phyloP scores from a whole-genome alignment of 257 asterid species.

The Galeopsis tetrahit region DNA sequence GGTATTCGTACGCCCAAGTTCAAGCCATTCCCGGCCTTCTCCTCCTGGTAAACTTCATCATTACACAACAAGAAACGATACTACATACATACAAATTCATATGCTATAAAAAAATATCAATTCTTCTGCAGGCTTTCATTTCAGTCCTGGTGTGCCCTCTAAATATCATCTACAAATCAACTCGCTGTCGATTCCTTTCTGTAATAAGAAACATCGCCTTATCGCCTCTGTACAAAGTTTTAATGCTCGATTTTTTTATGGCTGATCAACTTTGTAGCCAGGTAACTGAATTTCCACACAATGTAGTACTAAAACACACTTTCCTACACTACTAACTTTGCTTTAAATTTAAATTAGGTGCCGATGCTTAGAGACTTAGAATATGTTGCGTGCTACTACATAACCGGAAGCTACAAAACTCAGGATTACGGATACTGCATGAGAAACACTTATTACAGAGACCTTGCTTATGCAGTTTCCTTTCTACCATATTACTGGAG shows the following conservation, averaged over 20 bases:
- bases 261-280: constrained; percentile 99
- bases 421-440: constrained; percentile 79
- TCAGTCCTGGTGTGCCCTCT: constrained; percentile 70
- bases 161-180: constrained; percentile 79
- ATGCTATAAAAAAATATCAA: not conserved
- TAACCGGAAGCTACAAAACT: constrained; percentile 87
- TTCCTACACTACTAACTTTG: not conserved
- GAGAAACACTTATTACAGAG: constrained; percentile 72
- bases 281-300: constrained; percentile 39
- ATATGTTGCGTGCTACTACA: constrained; percentile 77
- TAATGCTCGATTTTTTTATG: constrained; percentile 94
- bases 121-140: constrained; percentile 49
- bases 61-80: not conserved
- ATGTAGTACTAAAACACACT: not conserved
- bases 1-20: constrained; percentile 62
- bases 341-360: constrained; percentile 48
- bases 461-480: constrained; percentile 91
- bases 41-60: constrained; percentile 57
- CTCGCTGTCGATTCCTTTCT: constrained; percentile 70
- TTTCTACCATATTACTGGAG: constrained; percentile 96
- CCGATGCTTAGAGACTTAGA: constrained; percentile 86
- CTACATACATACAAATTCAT: not conserved
- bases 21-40: constrained; percentile 81
- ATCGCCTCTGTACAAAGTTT: constrained; percentile 89
- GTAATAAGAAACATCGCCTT: constrained; percentile 72